Base-by-base conservation (phyloP, 768 basidiomycete genomes). In the Naematelia encephala region DNA sequence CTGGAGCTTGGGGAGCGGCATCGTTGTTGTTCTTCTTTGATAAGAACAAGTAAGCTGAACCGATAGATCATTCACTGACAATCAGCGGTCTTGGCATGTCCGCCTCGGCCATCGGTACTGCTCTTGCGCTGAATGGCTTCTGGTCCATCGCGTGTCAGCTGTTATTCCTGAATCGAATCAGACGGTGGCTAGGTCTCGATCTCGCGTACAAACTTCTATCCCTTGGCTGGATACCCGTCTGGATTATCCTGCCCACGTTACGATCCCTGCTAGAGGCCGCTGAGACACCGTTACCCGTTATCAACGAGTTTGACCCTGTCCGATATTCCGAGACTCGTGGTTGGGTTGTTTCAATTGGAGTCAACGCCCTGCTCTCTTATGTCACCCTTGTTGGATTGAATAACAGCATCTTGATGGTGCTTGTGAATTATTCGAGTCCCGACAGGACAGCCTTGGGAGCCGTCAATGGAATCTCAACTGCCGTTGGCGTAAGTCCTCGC, bases 11-110 rank as follows among this genome's bases (percentile, higher is more conserved):
- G 73, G 60, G 29, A 13, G 75, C 75, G 4, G 74, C 69, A 4
- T 70, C 70, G 1, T 43, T 77, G 8, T 49, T 77, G 27, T 77
- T 74, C 61, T 74, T 75, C 64, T 77, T 72, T 48, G 74, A 73
- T 26, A 28, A 50, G n/a, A 68, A 69, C 19, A 70, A 70, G 73
- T 75, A 57, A 69, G 73, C 60, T 28, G 30, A 28, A 47, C 22
- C 22, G 23, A n/a, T 23, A 28, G 5, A 21, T 39, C 28, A 13
- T 28, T 19, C 29, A 50, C 60, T 56, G 22, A 64, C 29, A 13
- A 19, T 5, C 55, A 77, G 73, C 28, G 75, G 75, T 51, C 61
- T 77, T 3, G 68, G 66, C 16, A 67, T 77, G 70, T 69, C 75
- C 10, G 66, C 75, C 2, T 59, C 67, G n/a, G 67, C 69, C 2